These are phyloP conservation scores for Phoma sp. DNA, from an alignment of 2,329 filamentous ascomycete species.

Conservation along the genomic window DNA sequence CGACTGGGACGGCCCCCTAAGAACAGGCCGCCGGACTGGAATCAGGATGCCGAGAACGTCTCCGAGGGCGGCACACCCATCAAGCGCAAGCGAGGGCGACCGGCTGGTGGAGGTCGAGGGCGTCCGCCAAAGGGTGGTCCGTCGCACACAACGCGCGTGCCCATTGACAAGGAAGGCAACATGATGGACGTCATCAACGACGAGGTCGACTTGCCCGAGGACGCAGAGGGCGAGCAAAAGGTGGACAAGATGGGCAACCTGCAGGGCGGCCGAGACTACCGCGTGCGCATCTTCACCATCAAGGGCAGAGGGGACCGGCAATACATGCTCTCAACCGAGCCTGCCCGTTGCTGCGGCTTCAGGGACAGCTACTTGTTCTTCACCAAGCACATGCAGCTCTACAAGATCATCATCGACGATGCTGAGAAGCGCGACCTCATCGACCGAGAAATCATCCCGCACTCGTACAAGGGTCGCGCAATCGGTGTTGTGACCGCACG, in stretches of 20 bases:
- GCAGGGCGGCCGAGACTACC: constrained; percentile 84
- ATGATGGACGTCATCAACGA: constrained; percentile 89
- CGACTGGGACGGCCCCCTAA: constrained; percentile 86
- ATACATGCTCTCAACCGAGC: constrained; percentile 99
- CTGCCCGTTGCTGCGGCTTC: constrained; percentile 94
- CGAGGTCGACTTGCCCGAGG: constrained; percentile 86
- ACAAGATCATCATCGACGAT: constrained; percentile 98
- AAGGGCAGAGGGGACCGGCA: constrained; percentile 80
- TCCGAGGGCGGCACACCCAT: constrained; percentile 58
- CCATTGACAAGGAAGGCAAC: constrained; percentile 92
- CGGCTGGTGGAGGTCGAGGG: constrained; percentile 69
- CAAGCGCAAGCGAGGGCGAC: constrained; percentile 58
- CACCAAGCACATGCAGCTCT: constrained; percentile 93
- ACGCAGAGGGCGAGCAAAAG: constrained; percentile 88
- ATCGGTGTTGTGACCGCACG: constrained; percentile 97
- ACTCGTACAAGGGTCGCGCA: constrained; percentile 96
- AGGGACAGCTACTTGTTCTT: constrained; percentile 98
- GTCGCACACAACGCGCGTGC: constrained; percentile 79
- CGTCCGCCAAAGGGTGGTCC: constrained; percentile 72
- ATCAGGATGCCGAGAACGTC: constrained; percentile 57
- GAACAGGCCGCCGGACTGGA: constrained; percentile 80
- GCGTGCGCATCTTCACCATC: constrained; percentile 94
- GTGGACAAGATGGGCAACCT: constrained; percentile 89
- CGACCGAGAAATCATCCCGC: constrained; percentile 91
- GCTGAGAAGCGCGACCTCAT: constrained; percentile 98